Evolutionary conservation across 805 yeast species (phyloP).

Genomic region (Candida endomychidarum): DNA sequence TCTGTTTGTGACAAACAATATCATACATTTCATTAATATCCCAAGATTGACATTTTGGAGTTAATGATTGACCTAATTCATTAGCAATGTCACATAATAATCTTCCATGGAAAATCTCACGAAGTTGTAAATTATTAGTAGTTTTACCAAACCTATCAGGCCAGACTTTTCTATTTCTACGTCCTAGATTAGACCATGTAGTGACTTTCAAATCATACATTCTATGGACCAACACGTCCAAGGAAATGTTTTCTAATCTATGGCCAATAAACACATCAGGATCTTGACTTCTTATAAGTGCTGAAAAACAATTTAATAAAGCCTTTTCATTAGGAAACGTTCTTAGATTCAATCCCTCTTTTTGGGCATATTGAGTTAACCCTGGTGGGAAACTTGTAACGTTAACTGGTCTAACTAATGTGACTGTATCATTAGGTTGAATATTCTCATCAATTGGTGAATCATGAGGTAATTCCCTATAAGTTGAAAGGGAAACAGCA

Average conservation of each 20-base stretch:
- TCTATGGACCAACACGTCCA: constrained; percentile 80
- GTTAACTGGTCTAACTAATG: constrained; percentile 80
- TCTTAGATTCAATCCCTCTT: constrained; percentile 51
- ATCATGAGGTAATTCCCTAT: constrained; percentile 69
- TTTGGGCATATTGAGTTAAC: constrained; percentile 57
- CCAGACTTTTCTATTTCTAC: constrained; percentile 74
- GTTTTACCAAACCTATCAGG: constrained; percentile 68
- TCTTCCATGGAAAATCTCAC: constrained; percentile 81
- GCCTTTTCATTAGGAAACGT: constrained; percentile 73
- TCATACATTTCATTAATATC: constrained; percentile 88
- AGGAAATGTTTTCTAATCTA: constrained; percentile 70
- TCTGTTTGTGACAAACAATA: constrained; percentile 66
- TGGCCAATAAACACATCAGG: constrained; percentile 94
- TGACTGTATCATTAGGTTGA: constrained; percentile 60
- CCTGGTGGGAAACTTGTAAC: constrained; percentile 72
- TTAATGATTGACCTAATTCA: constrained; percentile 90
- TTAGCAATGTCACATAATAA: constrained; percentile 89
- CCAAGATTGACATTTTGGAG: constrained; percentile 93
- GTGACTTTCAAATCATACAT: constrained; percentile 71
- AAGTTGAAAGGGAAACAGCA: constrained; percentile 75
- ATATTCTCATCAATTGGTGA: constrained; percentile 63
- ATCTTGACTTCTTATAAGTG: constrained; percentile 67
- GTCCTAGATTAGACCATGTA: constrained; percentile 81
- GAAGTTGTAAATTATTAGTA: constrained; percentile 53
- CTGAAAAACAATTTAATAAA: constrained; percentile 71